These are phyloP conservation scores for Trichoderma asperellum DNA, from an alignment of 2,329 filamentous ascomycete species.

Conservation along the genomic window DNA sequence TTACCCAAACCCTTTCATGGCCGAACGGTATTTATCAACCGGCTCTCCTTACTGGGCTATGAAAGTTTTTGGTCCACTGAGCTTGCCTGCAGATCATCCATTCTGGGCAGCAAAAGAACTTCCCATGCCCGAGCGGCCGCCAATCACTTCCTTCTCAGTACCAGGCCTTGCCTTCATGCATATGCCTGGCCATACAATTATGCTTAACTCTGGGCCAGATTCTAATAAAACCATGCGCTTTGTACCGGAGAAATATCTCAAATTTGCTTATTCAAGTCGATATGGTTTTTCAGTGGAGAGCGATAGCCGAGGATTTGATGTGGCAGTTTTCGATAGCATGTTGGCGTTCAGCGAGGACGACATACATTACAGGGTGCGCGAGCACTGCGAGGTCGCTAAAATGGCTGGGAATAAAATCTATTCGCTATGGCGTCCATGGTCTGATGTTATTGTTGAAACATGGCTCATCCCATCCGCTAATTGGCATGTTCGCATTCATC, in stretches of 20 bases:
- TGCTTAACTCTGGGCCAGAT: conserved; percentile 15
- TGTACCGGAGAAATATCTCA: conserved; percentile 20
- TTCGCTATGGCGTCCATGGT: conserved; percentile 8
- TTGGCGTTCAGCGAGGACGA: conserved; percentile 22
- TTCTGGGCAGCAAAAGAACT: conserved; percentile 18
- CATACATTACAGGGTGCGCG: conserved; percentile 20
- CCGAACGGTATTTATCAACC: conserved; percentile 1
- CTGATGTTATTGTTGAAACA: conserved; percentile 10
- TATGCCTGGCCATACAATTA: conserved; percentile 5
- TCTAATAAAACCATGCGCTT: conserved; percentile 22
- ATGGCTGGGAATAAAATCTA: conserved; percentile 18
- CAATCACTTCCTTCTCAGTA: conserved; percentile 4
- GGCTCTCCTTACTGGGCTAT: conserved; percentile 18
- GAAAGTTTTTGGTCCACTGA: conserved; percentile 16
- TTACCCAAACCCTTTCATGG: conserved; percentile 17
- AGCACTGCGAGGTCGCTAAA: conserved; percentile 11
- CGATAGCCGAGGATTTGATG: conserved; percentile 19
- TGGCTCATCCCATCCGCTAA: conserved; percentile 20
- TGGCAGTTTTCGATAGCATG: conserved; percentile 25
- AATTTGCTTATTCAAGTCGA: conserved; percentile 16
- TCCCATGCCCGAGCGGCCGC: conserved; percentile 6
- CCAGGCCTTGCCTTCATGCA: conserved; percentile 19
- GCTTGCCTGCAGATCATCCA: conserved; percentile 12
- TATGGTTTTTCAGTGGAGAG: conserved; percentile 25
- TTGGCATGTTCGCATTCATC: conserved; percentile 23